Percentiles rank a stretch among this genome's conserved stretches.
Conservation (phyloP, 2,329 filamentous ascomycete species). For the Paramyrothecium roridum region DNA sequence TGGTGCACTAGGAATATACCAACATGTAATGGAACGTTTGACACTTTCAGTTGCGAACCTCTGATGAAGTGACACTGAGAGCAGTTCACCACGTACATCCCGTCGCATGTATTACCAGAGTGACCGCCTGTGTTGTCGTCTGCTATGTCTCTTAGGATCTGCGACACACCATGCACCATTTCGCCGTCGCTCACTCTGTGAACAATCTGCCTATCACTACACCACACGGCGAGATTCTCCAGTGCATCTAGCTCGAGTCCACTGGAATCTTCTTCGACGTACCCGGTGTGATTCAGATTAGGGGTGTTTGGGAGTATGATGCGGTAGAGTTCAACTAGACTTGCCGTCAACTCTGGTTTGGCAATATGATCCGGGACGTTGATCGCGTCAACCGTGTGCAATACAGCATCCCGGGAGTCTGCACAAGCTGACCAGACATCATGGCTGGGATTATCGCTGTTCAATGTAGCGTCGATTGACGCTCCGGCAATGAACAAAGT, state of each 20-base stretch:
- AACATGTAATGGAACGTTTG: constrained; percentile 13
- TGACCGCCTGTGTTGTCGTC: constrained; percentile 29
- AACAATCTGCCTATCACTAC: constrained; percentile 29
- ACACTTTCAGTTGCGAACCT: constrained; percentile 26
- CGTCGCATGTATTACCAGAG: constrained; percentile 21
- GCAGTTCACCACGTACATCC: constrained; percentile 33
- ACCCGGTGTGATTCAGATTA: constrained; percentile 16
- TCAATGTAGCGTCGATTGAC: constrained; percentile 32
- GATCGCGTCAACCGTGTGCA: constrained; percentile 30
- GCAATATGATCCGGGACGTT: constrained; percentile 28
- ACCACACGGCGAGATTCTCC: constrained; percentile 26
- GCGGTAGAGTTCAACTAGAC: constrained; percentile 31
- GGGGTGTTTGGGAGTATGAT: constrained; percentile 34
- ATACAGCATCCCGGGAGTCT: constrained; percentile 30
- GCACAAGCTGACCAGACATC: constrained; percentile 28
- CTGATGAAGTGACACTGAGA: constrained; percentile 29
- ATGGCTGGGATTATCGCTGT: constrained; percentile 28
- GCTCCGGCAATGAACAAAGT: constrained; percentile 34
- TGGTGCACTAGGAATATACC: neutral
- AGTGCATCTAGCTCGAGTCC: constrained; percentile 29
- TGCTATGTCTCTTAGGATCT: constrained; percentile 28
- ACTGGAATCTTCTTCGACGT: constrained; percentile 18
- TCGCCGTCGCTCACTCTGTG: constrained; percentile 37
- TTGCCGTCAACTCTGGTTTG: constrained; percentile 28
- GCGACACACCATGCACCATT: constrained; percentile 29